phyloP scores from a whole-genome alignment of 2,329 filamentous ascomycete species.

The Clonostachys chloroleuca region DNA sequence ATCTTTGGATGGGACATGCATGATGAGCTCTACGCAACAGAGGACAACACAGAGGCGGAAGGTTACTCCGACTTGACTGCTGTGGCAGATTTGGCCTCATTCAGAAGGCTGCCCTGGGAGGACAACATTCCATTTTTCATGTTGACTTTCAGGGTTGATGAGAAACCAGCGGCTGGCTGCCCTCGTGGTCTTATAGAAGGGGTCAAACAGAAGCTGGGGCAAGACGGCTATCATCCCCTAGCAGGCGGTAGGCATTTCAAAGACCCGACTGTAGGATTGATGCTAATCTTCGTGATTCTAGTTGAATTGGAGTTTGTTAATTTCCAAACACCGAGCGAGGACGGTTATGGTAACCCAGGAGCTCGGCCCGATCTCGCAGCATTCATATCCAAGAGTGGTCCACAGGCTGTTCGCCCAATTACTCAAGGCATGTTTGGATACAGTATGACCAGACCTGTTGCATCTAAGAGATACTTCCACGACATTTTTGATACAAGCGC shows the following conservation, averaged over 20 bases:
- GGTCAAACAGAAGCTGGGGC: constrained; percentile 54
- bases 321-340: constrained; percentile 22
- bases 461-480: constrained; percentile 82
- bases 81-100: constrained; percentile 65
- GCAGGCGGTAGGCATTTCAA: constrained; percentile 59
- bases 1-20: constrained; percentile 90
- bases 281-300: constrained; percentile 21
- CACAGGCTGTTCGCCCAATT: constrained; percentile 59
- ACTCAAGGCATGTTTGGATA: constrained; percentile 85
- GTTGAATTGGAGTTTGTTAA: constrained; percentile 72
- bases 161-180: constrained; percentile 66
- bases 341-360: constrained; percentile 19
- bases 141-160: constrained; percentile 68
- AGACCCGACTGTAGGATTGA: no score
- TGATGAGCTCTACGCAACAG: constrained; percentile 72
- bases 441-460: constrained; percentile 68
- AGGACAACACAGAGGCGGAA: constrained; percentile 75
- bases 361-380: constrained; percentile 58
- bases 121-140: constrained; percentile 72
- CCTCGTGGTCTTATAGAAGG: constrained; percentile 64
- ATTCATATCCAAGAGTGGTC: constrained; percentile 62
- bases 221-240: constrained; percentile 64
- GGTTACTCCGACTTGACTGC: constrained; percentile 75
- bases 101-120: constrained; percentile 76
- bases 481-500: constrained; percentile 68